A percentile compares a stretch with the other conserved stretches of the same genome.
phyloP scores from a whole-genome alignment of 257 asterid genomes.

The Penstemon eatonii region DNA sequence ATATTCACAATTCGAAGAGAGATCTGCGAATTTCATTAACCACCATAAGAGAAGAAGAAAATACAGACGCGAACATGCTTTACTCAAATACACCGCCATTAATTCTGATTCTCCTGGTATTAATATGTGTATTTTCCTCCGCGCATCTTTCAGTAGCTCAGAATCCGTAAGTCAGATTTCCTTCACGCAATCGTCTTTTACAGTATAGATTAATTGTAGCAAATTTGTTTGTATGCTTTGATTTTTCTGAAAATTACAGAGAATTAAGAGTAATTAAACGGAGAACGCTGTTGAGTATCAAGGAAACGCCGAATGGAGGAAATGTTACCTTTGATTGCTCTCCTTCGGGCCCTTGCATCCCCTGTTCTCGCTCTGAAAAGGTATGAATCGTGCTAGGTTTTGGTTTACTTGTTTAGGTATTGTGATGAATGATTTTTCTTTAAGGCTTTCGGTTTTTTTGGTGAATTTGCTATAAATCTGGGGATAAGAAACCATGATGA shows the following conservation, averaged over 20 bases:
- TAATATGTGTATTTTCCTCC: slow-evolving; percentile 23
- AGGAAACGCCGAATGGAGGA: slow-evolving; percentile 84
- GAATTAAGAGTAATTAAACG: slow-evolving; percentile 35
- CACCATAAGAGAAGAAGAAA: slow-evolving; percentile 24
- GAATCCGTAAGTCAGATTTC: slow-evolving; percentile 40
- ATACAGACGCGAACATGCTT: slow-evolving; percentile 38
- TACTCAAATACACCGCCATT: slow-evolving; percentile 29
- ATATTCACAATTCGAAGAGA: slow-evolving; percentile 19
- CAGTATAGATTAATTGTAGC: neutral
- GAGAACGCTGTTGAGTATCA: slow-evolving; percentile 64
- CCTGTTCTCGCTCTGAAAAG: slow-evolving; percentile 89
- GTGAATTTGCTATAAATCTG: neutral
- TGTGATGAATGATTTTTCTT: slow-evolving; percentile 12
- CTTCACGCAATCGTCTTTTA: neutral
- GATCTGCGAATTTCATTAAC: slow-evolving; percentile 29
- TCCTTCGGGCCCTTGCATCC: slow-evolving; percentile 95
- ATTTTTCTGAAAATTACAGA: slow-evolving; percentile 26
- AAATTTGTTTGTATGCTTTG: slow-evolving; percentile 20
- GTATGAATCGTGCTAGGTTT: slow-evolving; percentile 29
- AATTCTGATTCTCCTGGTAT: slow-evolving; percentile 27
- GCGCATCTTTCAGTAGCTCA: slow-evolving; percentile 32
- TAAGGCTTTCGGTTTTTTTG: neutral
- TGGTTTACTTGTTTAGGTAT: slow-evolving; percentile 2
- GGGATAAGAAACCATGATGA: neutral
- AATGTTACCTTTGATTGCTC: slow-evolving; percentile 84